These are phyloP conservation scores for Coemansia sp. DNA, from an alignment of 192 early-diverging fungal species.

Conservation along the genomic window DNA sequence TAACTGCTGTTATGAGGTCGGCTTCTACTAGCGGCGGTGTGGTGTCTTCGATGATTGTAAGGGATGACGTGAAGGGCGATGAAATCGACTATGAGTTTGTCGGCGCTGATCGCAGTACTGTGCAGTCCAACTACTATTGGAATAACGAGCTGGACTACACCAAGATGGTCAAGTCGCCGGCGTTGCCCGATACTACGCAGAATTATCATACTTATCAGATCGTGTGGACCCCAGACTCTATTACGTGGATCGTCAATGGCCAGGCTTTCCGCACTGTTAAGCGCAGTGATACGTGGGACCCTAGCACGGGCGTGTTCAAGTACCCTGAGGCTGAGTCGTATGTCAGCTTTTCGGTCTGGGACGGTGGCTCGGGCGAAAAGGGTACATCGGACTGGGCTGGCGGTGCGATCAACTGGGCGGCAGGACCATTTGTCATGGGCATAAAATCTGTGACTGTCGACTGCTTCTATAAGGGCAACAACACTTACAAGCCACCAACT, in stretches of 20 bases:
- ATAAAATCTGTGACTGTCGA: slow-evolving; percentile 58
- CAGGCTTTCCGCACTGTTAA: slow-evolving; percentile 55
- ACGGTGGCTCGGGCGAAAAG: slow-evolving; percentile 59
- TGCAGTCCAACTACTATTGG: slow-evolving; percentile 69
- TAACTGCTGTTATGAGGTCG: slow-evolving; percentile 59
- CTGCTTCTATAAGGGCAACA: slow-evolving; percentile 60
- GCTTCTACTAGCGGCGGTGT: slow-evolving; percentile 58
- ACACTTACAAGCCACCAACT: slow-evolving; percentile 45
- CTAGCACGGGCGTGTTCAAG: slow-evolving; percentile 33
- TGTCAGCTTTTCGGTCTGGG: slow-evolving; percentile 67
- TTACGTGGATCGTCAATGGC: slow-evolving; percentile 58
- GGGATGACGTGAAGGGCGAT: slow-evolving; percentile 60
- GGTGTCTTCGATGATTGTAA: slow-evolving; percentile 63
- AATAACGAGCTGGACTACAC: slow-evolving; percentile 60
- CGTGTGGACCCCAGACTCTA: slow-evolving; percentile 61
- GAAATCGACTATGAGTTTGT: slow-evolving; percentile 74
- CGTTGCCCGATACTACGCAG: slow-evolving; percentile 41
- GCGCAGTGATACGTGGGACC: slow-evolving; percentile 55
- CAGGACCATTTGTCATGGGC: slow-evolving; percentile 48
- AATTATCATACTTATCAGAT: slow-evolving; percentile 61
- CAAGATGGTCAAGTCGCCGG: slow-evolving; percentile 50
- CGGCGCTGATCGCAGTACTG: slow-evolving; percentile 54
- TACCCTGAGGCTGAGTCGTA: slow-evolving; percentile 58
- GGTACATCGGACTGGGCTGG: slow-evolving; percentile 68
- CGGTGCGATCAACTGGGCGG: slow-evolving; percentile 62